Base-by-base conservation (phyloP, 2,329 filamentous ascomycete genomes). In the Aspergillus aculeatinus region DNA sequence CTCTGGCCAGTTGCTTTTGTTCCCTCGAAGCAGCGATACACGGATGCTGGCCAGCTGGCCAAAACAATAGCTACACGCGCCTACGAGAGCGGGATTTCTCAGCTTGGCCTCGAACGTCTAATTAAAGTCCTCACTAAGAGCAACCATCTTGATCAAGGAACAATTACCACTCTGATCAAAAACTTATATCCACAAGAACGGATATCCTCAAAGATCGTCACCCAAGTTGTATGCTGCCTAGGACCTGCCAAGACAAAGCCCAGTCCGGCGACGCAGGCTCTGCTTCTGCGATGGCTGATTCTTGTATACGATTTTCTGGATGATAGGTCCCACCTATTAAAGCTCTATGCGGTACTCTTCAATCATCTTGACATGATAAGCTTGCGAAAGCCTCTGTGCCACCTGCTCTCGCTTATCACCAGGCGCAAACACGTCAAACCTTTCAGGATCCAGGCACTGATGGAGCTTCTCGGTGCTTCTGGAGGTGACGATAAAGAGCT, bases 401-500 rank as follows among this genome's bases (percentile, higher is more conserved):
- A 96, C 76, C 75, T 96, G 39, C 80, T 96, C 23, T 91, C 90
- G 3, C 75, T 94, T 31, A 86, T 94, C 51, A 96, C 92, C 50
- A 82, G 90, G 58, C 86, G 92, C 58, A 91, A 87, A 70, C 91
- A 96, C 76, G 91, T 96, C 49, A 87, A 89, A 64, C 91, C 91
- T 2, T 93, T 92, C 71, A 84, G 92, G 60, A 93, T 96, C 60
- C 91, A 96, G 70, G 80, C 86, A 48, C 78, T 96, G 5, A 80
- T 84, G 69, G 81, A 83, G 60, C 67, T 83, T 21, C 76, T 81
- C 48, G 77, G 76, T 44, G 75, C 74, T 64, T 72, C 79, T 16
- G 79, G 79, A 1, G 88, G 88, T 19, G 89, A 90, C 68, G 92
- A 96, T 58, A 89, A 88, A 52, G 84, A 87, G 55, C 79, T 96